Conservation (phyloP, 2,329 filamentous ascomycete genomes). For the Pestalotiopsis sp. region DNA sequence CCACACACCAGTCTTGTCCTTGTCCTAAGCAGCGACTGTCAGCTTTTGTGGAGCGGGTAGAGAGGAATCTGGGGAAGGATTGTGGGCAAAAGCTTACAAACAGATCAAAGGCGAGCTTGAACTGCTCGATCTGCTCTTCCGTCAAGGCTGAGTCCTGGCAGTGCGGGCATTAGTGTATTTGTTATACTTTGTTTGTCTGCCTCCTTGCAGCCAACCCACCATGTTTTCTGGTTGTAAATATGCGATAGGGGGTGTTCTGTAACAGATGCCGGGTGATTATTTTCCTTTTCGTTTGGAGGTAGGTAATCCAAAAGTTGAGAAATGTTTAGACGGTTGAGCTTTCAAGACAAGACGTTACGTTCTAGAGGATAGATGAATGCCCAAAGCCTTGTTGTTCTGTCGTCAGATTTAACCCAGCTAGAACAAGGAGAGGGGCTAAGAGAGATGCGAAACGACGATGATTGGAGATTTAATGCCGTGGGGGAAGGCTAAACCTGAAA, state of each 20-base stretch:
- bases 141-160: background rate
- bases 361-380: too few relatives aligned
- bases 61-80: background rate
- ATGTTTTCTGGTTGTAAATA: background rate
- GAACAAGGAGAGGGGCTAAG: background rate
- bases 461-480: background rate
- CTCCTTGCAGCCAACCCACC: background rate
- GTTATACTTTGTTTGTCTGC: background rate
- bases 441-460: background rate
- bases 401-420: background rate
- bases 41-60: background rate
- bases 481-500: background rate
- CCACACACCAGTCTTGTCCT: constrained; percentile 2
- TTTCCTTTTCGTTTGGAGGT: background rate
- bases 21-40: background rate
- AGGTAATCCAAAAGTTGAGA: background rate
- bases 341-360: background rate
- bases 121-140: constrained; percentile 8
- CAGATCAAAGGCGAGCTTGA: background rate
- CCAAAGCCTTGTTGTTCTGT: background rate
- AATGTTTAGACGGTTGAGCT: background rate
- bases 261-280: background rate
- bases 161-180: background rate
- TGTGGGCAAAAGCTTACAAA: background rate
- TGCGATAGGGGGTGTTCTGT: background rate